A percentile compares a stretch with the other conserved stretches of the same genome.
phyloP scores from a whole-genome alignment of 2,329 filamentous ascomycete species.

The Fusarium sp. region DNA sequence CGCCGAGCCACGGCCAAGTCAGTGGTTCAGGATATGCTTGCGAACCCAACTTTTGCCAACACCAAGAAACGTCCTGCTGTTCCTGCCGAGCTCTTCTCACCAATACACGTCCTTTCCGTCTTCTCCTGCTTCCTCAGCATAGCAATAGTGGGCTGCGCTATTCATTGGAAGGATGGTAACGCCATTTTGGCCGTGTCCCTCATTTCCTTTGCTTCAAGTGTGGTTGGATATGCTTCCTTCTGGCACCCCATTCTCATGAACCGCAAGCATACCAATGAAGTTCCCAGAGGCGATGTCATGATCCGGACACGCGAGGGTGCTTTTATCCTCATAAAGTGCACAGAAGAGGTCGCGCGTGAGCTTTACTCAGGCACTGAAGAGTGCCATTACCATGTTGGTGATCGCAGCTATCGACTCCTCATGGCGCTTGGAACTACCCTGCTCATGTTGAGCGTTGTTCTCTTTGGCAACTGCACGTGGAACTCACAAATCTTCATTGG shows the following conservation, averaged over 20 bases:
- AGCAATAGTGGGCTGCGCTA: slow-evolving; percentile 59
- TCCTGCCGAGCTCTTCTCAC: slow-evolving; percentile 61
- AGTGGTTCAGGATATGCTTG: slow-evolving; percentile 57
- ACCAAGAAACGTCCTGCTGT: slow-evolving; percentile 58
- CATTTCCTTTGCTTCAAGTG: slow-evolving; percentile 64
- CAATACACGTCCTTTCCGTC: slow-evolving; percentile 65
- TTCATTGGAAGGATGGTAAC: slow-evolving; percentile 52
- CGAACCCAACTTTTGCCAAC: slow-evolving; percentile 55
- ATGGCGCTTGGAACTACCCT: slow-evolving; percentile 70
- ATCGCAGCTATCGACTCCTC: slow-evolving; percentile 61
- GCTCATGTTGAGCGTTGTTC: slow-evolving; percentile 71
- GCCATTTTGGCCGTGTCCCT: slow-evolving; percentile 59
- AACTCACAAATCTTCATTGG: slow-evolving; percentile 70
- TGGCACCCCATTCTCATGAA: slow-evolving; percentile 68
- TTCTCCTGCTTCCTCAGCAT: slow-evolving; percentile 63
- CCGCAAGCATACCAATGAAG: slow-evolving; percentile 59
- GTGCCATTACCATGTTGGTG: slow-evolving; percentile 66
- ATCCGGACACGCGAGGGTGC: slow-evolving; percentile 71
- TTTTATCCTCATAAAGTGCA: slow-evolving; percentile 68
- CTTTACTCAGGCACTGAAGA: slow-evolving; percentile 71
- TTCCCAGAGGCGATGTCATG: slow-evolving; percentile 69
- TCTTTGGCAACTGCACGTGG: slow-evolving; percentile 73
- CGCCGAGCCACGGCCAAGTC: slow-evolving; percentile 54
- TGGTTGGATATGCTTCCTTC: slow-evolving; percentile 68
- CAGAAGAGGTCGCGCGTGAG: slow-evolving; percentile 71